These are phyloP conservation scores for Clonostachys solani DNA, from an alignment of 2,329 filamentous ascomycete species.

Conservation along the genomic window DNA sequence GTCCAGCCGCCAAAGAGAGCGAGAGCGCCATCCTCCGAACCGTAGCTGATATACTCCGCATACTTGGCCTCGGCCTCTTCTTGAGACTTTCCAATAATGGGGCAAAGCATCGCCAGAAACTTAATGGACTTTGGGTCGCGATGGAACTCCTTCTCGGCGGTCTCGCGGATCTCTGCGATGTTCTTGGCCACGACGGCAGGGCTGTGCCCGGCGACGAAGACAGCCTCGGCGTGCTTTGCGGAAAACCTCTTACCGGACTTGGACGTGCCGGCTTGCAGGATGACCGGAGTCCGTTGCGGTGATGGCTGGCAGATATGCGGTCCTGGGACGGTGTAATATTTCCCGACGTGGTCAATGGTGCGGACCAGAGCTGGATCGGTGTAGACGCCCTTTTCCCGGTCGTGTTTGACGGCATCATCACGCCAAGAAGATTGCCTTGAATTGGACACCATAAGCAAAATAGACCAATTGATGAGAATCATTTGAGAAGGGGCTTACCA, in stretches of 20 bases:
- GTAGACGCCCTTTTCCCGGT: constrained; percentile 47
- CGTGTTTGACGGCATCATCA: constrained; percentile 53
- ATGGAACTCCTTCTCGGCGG: constrained; percentile 16
- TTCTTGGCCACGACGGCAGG: constrained; percentile 29
- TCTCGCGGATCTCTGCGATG: constrained; percentile 1
- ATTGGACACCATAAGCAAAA: too few species aligned
- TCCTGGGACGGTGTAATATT: constrained; percentile 54
- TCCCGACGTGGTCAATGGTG: constrained; percentile 58
- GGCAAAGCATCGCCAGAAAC: constrained; percentile 34
- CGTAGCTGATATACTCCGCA: constrained; percentile 32
- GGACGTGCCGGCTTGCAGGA: constrained; percentile 40
- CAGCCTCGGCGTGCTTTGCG: constrained; percentile 17
- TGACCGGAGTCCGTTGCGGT: constrained; percentile 38
- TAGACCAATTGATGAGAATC: too few species aligned
- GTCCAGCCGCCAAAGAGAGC: constrained; percentile 41
- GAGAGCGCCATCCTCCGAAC: constrained; percentile 35
- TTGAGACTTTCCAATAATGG: constrained; percentile 37
- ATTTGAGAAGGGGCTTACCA: constrained; percentile 28
- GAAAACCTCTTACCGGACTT: constrained; percentile 39
- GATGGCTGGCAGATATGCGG: constrained; percentile 57
- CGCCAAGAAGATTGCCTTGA: too few species aligned
- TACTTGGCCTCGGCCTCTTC: constrained; percentile 35
- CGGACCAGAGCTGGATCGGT: constrained; percentile 42
- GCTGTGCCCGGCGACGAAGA: constrained; percentile 38
- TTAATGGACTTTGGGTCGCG: constrained; percentile 32